A percentile compares a stretch with the other conserved stretches of the same genome.
Conservation (phyloP, 805 yeast genomes). For the Zygotorulaspora chibaensis region DNA sequence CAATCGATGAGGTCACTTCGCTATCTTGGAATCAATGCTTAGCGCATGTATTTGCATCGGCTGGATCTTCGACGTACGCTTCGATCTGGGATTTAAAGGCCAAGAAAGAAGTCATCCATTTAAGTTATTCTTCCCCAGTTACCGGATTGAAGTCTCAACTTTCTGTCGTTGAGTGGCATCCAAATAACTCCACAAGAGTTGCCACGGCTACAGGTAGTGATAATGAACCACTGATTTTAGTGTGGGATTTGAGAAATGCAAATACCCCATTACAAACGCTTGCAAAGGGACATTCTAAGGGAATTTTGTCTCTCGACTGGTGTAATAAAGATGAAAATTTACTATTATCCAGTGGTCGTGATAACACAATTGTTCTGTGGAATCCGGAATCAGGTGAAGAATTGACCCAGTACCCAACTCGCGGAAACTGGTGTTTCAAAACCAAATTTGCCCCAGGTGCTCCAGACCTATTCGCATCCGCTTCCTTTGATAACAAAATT, state of each 20-base stretch:
- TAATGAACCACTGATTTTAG: slow-evolving; percentile 67
- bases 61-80: slow-evolving; percentile 79
- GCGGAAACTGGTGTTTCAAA: slow-evolving; percentile 91
- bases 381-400: slow-evolving; percentile 71
- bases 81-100: slow-evolving; percentile 92
- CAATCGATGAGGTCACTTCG: slow-evolving; percentile 73
- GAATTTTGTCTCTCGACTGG: slow-evolving; percentile 91
- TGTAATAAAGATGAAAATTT: slow-evolving; percentile 74
- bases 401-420: slow-evolving; percentile 83
- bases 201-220: slow-evolving; percentile 86
- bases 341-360: slow-evolving; percentile 87
- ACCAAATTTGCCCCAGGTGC: slow-evolving; percentile 80
- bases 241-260: slow-evolving; percentile 94
- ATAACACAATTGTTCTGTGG: slow-evolving; percentile 85
- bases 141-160: slow-evolving; percentile 58
- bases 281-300: slow-evolving; percentile 71
- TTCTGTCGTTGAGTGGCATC: slow-evolving; percentile 92
- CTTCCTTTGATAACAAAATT: slow-evolving; percentile 82
- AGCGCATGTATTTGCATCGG: slow-evolving; percentile 83
- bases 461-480: slow-evolving; percentile 86
- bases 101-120: slow-evolving; percentile 81
- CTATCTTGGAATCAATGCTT: slow-evolving; percentile 87
- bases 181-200: slow-evolving; percentile 76
- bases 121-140: slow-evolving; percentile 58
- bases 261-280: slow-evolving; percentile 79